Evolutionary conservation across 2,329 filamentous ascomycete genomes (phyloP).

Genomic region (Sordariomycetes sp.): DNA sequence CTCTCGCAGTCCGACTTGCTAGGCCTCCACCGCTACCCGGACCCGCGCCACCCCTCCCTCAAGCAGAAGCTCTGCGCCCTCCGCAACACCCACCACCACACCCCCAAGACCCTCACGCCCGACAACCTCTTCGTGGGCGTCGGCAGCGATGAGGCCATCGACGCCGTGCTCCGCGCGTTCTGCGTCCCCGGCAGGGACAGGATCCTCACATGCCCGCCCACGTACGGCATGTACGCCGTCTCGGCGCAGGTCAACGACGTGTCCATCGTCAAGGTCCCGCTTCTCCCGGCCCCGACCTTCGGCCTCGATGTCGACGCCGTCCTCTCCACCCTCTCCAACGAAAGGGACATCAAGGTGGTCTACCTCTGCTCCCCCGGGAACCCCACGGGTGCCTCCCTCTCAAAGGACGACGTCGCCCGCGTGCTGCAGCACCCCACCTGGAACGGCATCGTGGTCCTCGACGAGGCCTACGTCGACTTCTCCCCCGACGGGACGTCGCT

Average conservation of each 20-base stretch:
- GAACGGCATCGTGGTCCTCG: constrained; percentile 88
- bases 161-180: constrained; percentile 86
- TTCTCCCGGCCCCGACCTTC: constrained; percentile 61
- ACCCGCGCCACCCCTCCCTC: constrained; percentile 80
- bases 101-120: constrained; percentile 56
- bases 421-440: constrained; percentile 79
- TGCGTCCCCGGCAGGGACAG: constrained; percentile 78
- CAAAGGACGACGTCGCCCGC: constrained; percentile 58
- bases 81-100: constrained; percentile 77
- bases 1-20: constrained; percentile 50
- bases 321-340: constrained; percentile 43
- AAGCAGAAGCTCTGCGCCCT: constrained; percentile 80
- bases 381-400: constrained; percentile 70
- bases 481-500: constrained; percentile 63
- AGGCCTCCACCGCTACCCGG: constrained; percentile 85
- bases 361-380: constrained; percentile 96
- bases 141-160: constrained; percentile 93
- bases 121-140: constrained; percentile 90
- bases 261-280: constrained; percentile 70
- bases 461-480: constrained; percentile 96
- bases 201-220: constrained; percentile 89
- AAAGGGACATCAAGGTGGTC: constrained; percentile 63
- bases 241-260: constrained; percentile 93
- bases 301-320: constrained; percentile 60
- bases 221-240: constrained; percentile 97